These are phyloP conservation scores for Xylariaceae sp. DNA, from an alignment of 2,329 filamentous ascomycete genomes.

Conservation along the genomic window DNA sequence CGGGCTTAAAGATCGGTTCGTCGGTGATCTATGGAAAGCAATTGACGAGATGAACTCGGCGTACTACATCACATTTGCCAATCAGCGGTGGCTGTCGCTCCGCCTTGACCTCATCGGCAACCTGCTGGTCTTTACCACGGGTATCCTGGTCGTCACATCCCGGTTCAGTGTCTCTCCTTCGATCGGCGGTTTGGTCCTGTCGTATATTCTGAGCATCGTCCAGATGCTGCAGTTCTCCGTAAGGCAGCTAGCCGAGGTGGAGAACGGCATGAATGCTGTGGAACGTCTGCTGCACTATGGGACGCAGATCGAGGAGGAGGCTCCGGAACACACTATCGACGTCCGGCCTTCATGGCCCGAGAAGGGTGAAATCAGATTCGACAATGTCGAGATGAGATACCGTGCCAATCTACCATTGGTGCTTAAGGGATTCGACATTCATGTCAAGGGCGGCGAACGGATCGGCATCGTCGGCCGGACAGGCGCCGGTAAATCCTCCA, in stretches of 20 bases:
- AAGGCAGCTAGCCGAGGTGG: constrained; percentile 88
- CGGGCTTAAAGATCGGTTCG: constrained; percentile 74
- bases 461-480: constrained; percentile 81
- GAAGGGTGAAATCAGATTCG: constrained; percentile 75
- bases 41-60: constrained; percentile 93
- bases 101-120: constrained; percentile 84
- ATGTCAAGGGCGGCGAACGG: constrained; percentile 71
- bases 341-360: constrained; percentile 80
- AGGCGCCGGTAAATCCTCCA: constrained; percentile 78
- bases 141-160: constrained; percentile 87
- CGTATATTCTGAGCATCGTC: constrained; percentile 89
- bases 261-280: constrained; percentile 97
- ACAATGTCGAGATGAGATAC: constrained; percentile 77
- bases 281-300: constrained; percentile 91
- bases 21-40: constrained; percentile 62
- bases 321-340: constrained; percentile 73
- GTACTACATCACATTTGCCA: constrained; percentile 93
- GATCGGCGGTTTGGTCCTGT: constrained; percentile 83
- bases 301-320: constrained; percentile 81
- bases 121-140: constrained; percentile 79
- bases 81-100: constrained; percentile 88
- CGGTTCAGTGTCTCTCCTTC: constrained; percentile 82
- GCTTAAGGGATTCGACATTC: constrained; percentile 67
- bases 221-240: constrained; percentile 97
- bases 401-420: constrained; percentile 70